Evolutionary conservation across 495 filamentous ascomycete species (phyloP).

Genomic region (Podospora australis): DNA sequence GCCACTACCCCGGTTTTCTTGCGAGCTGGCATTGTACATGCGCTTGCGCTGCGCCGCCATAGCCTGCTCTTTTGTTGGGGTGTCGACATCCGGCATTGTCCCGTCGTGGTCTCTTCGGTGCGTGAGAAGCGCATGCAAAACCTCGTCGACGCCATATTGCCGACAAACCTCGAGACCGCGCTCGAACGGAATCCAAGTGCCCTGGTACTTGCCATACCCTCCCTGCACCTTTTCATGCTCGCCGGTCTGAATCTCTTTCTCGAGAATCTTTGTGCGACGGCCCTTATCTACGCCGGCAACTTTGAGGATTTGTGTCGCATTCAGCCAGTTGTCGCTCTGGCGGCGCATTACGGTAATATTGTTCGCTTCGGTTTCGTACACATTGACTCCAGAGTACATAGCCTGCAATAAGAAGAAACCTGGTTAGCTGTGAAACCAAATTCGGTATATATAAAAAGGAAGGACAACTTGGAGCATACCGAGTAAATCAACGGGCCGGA

Average conservation of each 20-base stretch:
- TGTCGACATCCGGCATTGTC: slow-evolving; percentile 61
- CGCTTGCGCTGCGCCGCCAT: slow-evolving; percentile 96
- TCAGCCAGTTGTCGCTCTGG: slow-evolving; percentile 85
- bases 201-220: slow-evolving; percentile 97
- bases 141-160: slow-evolving; percentile 87
- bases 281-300: slow-evolving; percentile 95
- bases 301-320: slow-evolving; percentile 94
- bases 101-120: slow-evolving; percentile 83
- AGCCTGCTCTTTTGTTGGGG: slow-evolving; percentile 98
- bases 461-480: too few relatives aligned
- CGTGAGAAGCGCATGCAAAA: slow-evolving; percentile 75
- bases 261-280: slow-evolving; percentile 91
- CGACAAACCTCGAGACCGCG: slow-evolving; percentile 86
- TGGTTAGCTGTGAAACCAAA: slow-evolving; percentile 5
- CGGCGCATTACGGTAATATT: slow-evolving; percentile 88
- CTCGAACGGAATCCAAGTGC: slow-evolving; percentile 93
- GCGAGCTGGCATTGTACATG: slow-evolving; percentile 67
- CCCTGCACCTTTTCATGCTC: slow-evolving; percentile 98
- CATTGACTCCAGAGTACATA: slow-evolving; percentile 86
- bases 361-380: slow-evolving; percentile 98
- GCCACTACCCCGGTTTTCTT: slow-evolving; percentile 57
- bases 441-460: neutral
- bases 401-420: slow-evolving; percentile 51
- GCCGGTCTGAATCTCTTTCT: slow-evolving; percentile 93
- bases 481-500: slow-evolving; percentile 70